Conservation (phyloP, 176 grass and related monocot genomes). For the Oryza meridionalis region DNA sequence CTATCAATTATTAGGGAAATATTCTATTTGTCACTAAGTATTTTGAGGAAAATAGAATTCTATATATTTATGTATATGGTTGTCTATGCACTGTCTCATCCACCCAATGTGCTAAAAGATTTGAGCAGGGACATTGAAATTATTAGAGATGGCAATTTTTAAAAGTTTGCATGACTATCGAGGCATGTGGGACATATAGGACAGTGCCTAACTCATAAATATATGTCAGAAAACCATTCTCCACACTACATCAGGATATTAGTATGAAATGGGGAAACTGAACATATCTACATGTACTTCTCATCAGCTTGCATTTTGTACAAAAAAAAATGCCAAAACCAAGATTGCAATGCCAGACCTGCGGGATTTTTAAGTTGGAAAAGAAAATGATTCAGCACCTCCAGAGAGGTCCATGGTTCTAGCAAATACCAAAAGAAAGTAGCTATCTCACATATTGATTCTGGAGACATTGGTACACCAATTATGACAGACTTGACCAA, state of each 20-base stretch:
- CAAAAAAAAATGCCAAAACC: constrained; percentile 3
- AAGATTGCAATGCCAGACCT: constrained; percentile 11
- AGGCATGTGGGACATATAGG: not conserved
- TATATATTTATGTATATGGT: not conserved
- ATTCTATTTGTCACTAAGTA: not conserved
- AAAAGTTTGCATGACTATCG: not conserved
- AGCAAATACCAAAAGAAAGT: constrained; percentile 22
- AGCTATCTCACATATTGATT: constrained; percentile 31
- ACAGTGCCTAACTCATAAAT: not conserved
- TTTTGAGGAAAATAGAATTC: not conserved
- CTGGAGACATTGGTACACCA: constrained; percentile 20
- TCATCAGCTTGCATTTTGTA: not conserved
- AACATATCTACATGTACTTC: constrained; percentile 18
- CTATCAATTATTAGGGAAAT: not conserved
- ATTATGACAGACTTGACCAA: constrained; percentile 49
- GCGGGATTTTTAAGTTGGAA: not conserved
- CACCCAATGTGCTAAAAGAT: not conserved
- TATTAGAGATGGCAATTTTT: not conserved
- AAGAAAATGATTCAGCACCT: constrained; percentile 24
- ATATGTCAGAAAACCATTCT: not conserved
- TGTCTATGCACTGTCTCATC: not conserved
- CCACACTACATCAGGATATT: constrained; percentile 24
- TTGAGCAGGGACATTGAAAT: not conserved
- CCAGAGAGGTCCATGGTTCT: constrained; percentile 5
- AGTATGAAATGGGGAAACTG: constrained; percentile 10